Percentiles rank a stretch among this genome's conserved stretches.
phyloP scores from a whole-genome alignment of 768 basidiomycete species.

The Hydnomerulius pinastri region DNA sequence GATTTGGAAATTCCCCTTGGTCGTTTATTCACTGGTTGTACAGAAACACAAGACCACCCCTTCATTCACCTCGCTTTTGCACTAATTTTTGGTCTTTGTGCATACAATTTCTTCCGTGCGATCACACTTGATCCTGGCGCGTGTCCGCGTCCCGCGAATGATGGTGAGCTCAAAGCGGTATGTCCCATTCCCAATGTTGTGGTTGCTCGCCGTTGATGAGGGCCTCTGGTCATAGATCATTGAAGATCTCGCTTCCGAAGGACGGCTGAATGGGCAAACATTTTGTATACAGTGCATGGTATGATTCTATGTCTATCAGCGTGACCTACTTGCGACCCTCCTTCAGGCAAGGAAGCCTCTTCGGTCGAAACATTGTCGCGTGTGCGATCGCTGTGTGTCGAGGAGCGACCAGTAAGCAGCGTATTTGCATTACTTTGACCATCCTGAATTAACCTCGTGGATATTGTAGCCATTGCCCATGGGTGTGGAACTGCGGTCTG shows the following conservation, averaged over 20 bases:
- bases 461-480: slow-evolving; percentile 83
- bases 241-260: slow-evolving; percentile 86
- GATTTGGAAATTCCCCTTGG: background rate
- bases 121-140: slow-evolving; percentile 88
- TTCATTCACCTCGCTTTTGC: slow-evolving; percentile 79
- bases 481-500: slow-evolving; percentile 98
- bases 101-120: slow-evolving; percentile 90
- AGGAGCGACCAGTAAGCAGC: slow-evolving; percentile 87
- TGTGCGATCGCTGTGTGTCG: slow-evolving; percentile 87
- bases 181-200: slow-evolving; percentile 24
- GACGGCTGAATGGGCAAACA: slow-evolving; percentile 90
- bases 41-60: slow-evolving; percentile 78
- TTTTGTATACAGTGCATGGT: slow-evolving; percentile 98
- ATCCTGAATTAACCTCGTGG: slow-evolving; percentile 6
- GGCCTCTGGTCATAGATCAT: slow-evolving; percentile 58
- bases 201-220: background rate
- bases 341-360: slow-evolving; percentile 81
- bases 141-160: slow-evolving; percentile 78
- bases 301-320: slow-evolving; percentile 17
- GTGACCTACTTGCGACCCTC: background rate
- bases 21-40: background rate
- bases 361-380: slow-evolving; percentile 92
- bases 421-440: background rate
- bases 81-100: slow-evolving; percentile 66
- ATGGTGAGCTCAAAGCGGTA: slow-evolving; percentile 86